These are phyloP conservation scores for Hypoxylon subgilvum DNA, from an alignment of 495 filamentous ascomycete species.

Conservation along the genomic window DNA sequence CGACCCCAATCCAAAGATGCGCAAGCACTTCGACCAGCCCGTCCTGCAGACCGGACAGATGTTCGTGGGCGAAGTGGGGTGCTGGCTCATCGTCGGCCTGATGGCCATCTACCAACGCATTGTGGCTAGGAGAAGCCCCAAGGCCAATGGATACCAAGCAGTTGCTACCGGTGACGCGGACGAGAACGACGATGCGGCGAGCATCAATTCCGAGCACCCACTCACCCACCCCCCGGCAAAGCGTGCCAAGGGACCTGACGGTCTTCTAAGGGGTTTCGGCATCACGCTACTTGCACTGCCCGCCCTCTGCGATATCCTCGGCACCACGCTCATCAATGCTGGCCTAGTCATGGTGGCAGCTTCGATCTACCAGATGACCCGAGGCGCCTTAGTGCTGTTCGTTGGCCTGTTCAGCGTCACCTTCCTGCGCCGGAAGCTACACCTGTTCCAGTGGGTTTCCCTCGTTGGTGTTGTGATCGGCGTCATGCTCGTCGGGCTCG, in stretches of 20 bases:
- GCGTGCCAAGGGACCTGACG: slow-evolving; percentile 49
- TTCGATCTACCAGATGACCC: slow-evolving; percentile 97
- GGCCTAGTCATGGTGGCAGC: slow-evolving; percentile 92
- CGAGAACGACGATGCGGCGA: slow-evolving; percentile 54
- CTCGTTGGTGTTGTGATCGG: slow-evolving; percentile 85
- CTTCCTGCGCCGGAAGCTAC: slow-evolving; percentile 78
- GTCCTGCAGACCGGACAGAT: slow-evolving; percentile 95
- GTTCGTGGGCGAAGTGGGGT: slow-evolving; percentile 92
- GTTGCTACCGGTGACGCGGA: slow-evolving; percentile 53
- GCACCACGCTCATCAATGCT: slow-evolving; percentile 96
- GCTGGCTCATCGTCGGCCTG: slow-evolving; percentile 81
- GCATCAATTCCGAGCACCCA: slow-evolving; percentile 46
- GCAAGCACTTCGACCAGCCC: slow-evolving; percentile 83
- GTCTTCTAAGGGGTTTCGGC: slow-evolving; percentile 70
- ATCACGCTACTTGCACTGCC: slow-evolving; percentile 83
- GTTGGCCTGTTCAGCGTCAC: slow-evolving; percentile 94
- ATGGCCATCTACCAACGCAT: slow-evolving; percentile 69
- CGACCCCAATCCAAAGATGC: slow-evolving; percentile 69
- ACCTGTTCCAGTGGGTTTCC: slow-evolving; percentile 86
- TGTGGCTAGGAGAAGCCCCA: slow-evolving; percentile 47
- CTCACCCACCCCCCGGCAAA: slow-evolving; percentile 56
- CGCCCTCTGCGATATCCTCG: slow-evolving; percentile 90
- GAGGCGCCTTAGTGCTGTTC: slow-evolving; percentile 91
- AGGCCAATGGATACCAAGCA: slow-evolving; percentile 67
- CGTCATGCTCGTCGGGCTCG: slow-evolving; percentile 87